Conservation (phyloP, 2,329 filamentous ascomycete genomes). For the Talaromyces sp. region DNA sequence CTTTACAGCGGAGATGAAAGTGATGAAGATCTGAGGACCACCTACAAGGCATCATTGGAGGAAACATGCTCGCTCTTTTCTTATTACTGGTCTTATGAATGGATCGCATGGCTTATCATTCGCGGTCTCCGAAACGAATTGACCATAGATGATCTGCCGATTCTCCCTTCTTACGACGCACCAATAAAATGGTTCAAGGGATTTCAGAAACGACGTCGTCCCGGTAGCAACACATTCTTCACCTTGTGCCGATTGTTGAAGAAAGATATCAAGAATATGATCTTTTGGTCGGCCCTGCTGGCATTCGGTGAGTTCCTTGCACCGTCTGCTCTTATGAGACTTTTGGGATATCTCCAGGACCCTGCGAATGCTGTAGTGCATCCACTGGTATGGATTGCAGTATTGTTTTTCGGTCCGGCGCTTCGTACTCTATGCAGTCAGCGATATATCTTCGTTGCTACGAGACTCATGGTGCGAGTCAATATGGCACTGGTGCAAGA, state of each 20-base stretch:
- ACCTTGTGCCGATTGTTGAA: constrained; percentile 27
- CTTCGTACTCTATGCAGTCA: constrained; percentile 52
- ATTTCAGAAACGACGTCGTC: constrained; percentile 25
- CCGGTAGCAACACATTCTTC: constrained; percentile 28
- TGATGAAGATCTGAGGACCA: constrained; percentile 9
- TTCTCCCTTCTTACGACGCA: constrained; percentile 30
- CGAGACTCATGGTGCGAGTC: constrained; percentile 54
- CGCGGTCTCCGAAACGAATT: constrained; percentile 29
- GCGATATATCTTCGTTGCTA: constrained; percentile 57
- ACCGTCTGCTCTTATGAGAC: constrained; percentile 53
- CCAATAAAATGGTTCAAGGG: constrained; percentile 27
- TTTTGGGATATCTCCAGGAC: constrained; percentile 51
- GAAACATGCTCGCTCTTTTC: constrained; percentile 34
- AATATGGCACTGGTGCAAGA: constrained; percentile 58
- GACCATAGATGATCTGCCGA: constrained; percentile 33
- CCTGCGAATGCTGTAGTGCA: constrained; percentile 45
- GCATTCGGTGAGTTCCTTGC: constrained; percentile 48
- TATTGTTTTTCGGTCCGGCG: constrained; percentile 53
- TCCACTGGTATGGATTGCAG: constrained; percentile 53
- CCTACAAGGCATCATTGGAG: constrained; percentile 25
- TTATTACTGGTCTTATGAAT: constrained; percentile 34
- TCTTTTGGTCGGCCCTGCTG: constrained; percentile 26
- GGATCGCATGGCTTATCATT: constrained; percentile 32
- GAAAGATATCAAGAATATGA: constrained; percentile 27
- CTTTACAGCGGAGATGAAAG: constrained; percentile 22